These are phyloP conservation scores for Geosmithia morbida DNA, from an alignment of 2,329 filamentous ascomycete species.

Conservation along the genomic window DNA sequence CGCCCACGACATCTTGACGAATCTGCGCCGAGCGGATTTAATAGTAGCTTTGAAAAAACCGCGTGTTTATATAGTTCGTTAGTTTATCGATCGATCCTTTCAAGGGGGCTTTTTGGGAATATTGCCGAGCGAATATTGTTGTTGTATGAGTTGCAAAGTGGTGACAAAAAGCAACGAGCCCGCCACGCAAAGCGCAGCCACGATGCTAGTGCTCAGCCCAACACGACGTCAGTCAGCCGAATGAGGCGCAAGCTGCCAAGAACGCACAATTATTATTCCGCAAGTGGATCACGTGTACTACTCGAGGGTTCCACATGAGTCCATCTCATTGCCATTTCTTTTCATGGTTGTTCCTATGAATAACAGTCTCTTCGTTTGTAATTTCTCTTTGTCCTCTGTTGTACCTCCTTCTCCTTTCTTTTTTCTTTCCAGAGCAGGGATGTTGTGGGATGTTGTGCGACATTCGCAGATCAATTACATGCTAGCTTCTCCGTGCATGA, in stretches of 20 bases:
- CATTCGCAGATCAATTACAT: not conserved
- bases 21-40: not conserved
- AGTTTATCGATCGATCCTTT: not conserved
- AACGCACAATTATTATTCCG: not conserved
- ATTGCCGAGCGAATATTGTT: not conserved
- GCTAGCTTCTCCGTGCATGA: not conserved
- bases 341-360: not conserved
- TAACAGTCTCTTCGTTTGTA: not conserved
- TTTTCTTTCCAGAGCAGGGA: no score
- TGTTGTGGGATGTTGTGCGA: not conserved
- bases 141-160: not conserved
- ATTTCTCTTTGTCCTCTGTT: not conserved
- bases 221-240: not conserved
- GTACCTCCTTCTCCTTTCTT: not conserved
- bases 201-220: not conserved
- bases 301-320: not conserved
- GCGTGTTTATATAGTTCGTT: not conserved
- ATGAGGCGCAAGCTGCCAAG: not conserved
- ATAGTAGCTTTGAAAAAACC: not conserved
- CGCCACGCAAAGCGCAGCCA: not conserved
- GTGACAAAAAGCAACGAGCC: not conserved
- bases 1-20: constrained; percentile 52
- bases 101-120: not conserved
- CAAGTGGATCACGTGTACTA: not conserved
- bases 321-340: not conserved